Percentiles rank a stretch among this genome's conserved stretches.
phyloP scores from a whole-genome alignment of 805 yeast genomes.

The Wickerhamomyces silvicola region DNA sequence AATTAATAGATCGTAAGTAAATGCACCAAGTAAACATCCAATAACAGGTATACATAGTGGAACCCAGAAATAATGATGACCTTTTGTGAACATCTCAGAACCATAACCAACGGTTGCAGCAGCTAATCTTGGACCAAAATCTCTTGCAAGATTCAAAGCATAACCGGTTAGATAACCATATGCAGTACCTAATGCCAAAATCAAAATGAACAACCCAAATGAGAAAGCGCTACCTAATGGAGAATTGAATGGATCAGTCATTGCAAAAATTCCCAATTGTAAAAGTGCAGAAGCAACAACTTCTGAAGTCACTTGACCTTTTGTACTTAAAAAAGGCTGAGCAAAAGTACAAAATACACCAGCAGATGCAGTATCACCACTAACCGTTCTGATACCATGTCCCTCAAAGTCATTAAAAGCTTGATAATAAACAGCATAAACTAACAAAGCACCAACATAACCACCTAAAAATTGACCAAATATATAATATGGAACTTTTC shows the following conservation, averaged over 20 bases:
- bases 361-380: conserved; percentile 30
- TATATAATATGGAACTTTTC: conserved; percentile 38
- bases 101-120: conserved; percentile 42
- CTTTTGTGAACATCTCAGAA: conserved; percentile 30
- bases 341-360: conserved; percentile 44
- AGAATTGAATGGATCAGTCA: conserved; percentile 45
- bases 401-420: conserved; percentile 31
- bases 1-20: conserved; percentile 43
- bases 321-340: conserved; percentile 30
- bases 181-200: conserved; percentile 40
- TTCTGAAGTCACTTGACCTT: conserved; percentile 44
- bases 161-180: conserved; percentile 49
- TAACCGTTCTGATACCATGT: conserved; percentile 17
- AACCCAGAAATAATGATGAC: conserved; percentile 45
- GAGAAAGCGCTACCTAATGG: conserved; percentile 42
- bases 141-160: conserved; percentile 50
- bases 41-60: conserved; percentile 44
- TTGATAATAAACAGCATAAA: conserved; percentile 38
- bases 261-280: conserved; percentile 40
- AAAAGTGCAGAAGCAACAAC: conserved; percentile 38
- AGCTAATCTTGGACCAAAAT: conserved; percentile 47
- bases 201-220: conserved; percentile 37
- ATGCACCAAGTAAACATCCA: conserved; percentile 43
- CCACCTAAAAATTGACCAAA: conserved; percentile 45
- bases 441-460: conserved; percentile 37